phyloP scores from a whole-genome alignment of 306 rosid genomes.

The Elaeagnus macrophylla region DNA sequence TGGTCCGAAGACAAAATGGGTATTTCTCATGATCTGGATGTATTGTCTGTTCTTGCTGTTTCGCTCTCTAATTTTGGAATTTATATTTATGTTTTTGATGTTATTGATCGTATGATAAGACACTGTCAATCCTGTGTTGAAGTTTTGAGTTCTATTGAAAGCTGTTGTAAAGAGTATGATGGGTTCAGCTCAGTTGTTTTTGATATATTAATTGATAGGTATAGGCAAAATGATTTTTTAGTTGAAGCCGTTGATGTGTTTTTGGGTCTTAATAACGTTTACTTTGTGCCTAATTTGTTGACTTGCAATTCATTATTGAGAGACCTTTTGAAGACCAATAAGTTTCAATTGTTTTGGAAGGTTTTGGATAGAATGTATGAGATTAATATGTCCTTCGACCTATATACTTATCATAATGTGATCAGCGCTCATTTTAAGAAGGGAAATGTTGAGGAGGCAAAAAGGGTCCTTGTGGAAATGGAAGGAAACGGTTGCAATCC shows the following conservation, averaged over 20 bases:
- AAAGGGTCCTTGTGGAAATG: slow-evolving; percentile 34
- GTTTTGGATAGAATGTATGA: slow-evolving; percentile 32
- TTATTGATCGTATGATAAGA: slow-evolving; percentile 32
- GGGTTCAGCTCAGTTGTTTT: slow-evolving; percentile 27
- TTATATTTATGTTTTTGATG: slow-evolving; percentile 16
- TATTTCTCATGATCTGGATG: slow-evolving; percentile 24
- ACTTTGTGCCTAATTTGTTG: slow-evolving; percentile 28
- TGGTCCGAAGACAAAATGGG: slow-evolving; percentile 41
- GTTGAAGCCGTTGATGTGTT: slow-evolving; percentile 36
- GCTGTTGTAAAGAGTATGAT: slow-evolving; percentile 18
- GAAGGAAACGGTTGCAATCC: slow-evolving; percentile 32
- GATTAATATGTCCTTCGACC: slow-evolving; percentile 28
- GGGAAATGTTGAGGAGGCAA: slow-evolving; percentile 30
- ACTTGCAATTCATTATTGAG: slow-evolving; percentile 34
- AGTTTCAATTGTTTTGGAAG: slow-evolving; percentile 43
- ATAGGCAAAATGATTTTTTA: slow-evolving; percentile 23
- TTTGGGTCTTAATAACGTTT: slow-evolving; percentile 22
- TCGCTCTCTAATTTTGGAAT: slow-evolving; percentile 31
- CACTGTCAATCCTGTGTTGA: slow-evolving; percentile 23
- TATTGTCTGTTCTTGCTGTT: slow-evolving; percentile 37
- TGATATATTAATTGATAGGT: slow-evolving; percentile 33
- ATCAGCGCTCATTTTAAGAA: slow-evolving; percentile 36
- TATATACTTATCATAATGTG: slow-evolving; percentile 31
- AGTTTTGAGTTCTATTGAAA: slow-evolving; percentile 27
- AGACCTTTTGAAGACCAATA: slow-evolving; percentile 28